These are phyloP conservation scores for Albizia julibrissin DNA, from an alignment of 306 rosid genomes.

Conservation along the genomic window DNA sequence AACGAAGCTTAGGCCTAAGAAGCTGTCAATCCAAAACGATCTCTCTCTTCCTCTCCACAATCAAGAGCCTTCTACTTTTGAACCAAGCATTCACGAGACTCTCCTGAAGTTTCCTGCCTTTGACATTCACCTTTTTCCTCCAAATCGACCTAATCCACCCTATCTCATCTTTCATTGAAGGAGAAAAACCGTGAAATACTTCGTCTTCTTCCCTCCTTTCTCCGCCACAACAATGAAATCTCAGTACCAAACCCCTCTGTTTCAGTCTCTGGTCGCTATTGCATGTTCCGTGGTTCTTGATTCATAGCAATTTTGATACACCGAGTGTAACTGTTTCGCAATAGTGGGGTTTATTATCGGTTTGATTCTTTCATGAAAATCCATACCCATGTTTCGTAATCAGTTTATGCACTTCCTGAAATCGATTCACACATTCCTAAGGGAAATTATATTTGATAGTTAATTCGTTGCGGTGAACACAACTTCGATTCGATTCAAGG, in stretches of 20 bases:
- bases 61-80: conserved; percentile 37
- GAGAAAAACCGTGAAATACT: conserved; percentile 49
- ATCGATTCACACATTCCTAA: conserved; percentile 58
- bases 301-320: conserved; percentile 34
- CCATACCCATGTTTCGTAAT: conserved; percentile 60
- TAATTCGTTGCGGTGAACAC: not conserved
- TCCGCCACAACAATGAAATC: conserved; percentile 30
- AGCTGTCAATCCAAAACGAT: conserved; percentile 33
- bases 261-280: conserved; percentile 7
- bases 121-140: conserved; percentile 60
- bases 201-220: conserved; percentile 35
- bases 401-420: conserved; percentile 73
- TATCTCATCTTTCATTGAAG: conserved; percentile 32
- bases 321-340: not conserved
- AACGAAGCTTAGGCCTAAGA: conserved; percentile 33
- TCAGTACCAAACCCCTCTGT: not conserved
- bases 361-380: conserved; percentile 42
- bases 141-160: conserved; percentile 59
- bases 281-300: not conserved
- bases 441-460: conserved; percentile 52
- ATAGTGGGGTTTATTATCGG: not conserved
- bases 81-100: conserved; percentile 72
- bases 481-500: not conserved
- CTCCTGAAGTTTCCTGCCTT: conserved; percentile 55
- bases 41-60: conserved; percentile 7